These are phyloP conservation scores for Persicaria maculosa DNA, from an alignment of 148 eudicot genomes.

Conservation along the genomic window DNA sequence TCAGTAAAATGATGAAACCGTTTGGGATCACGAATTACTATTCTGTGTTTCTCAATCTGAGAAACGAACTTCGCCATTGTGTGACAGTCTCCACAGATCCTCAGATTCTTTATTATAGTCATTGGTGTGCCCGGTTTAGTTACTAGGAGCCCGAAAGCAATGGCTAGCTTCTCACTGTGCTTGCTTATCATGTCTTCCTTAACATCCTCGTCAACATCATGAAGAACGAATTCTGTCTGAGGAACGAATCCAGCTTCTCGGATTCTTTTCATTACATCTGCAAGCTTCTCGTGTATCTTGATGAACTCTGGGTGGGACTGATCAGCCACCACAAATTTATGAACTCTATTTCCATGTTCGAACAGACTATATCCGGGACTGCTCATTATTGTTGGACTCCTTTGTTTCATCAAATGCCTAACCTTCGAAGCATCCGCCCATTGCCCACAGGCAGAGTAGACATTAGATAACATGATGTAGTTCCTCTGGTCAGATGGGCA, in stretches of 20 bases:
- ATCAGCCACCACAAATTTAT: constrained; percentile 36
- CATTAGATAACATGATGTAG: constrained; percentile 34
- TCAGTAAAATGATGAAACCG: constrained; percentile 41
- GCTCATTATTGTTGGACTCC: constrained; percentile 12
- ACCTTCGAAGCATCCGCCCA: constrained; percentile 35
- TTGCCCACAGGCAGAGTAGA: constrained; percentile 34
- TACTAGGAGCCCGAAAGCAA: constrained; percentile 43
- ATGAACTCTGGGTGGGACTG: constrained; percentile 28
- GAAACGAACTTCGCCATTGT: constrained; percentile 34
- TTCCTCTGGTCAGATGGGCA: constrained; percentile 30
- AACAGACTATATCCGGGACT: constrained; percentile 31
- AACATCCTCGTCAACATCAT: constrained; percentile 33
- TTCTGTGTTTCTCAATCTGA: constrained; percentile 25
- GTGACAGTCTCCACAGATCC: constrained; percentile 50
- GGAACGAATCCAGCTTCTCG: not conserved
- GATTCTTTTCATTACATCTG: constrained; percentile 19
- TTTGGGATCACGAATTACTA: constrained; percentile 38
- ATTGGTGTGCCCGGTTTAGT: constrained; percentile 20
- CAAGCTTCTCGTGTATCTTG: constrained; percentile 33
- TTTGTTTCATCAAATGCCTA: constrained; percentile 34
- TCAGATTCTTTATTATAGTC: constrained; percentile 38
- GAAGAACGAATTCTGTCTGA: constrained; percentile 30
- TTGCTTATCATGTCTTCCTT: constrained; percentile 35
- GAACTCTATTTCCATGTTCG: constrained; percentile 28
- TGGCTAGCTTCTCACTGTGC: constrained; percentile 44